A percentile compares a stretch with the other conserved stretches of the same genome.
These are phyloP conservation scores for Setaria viridis DNA, from an alignment of 202 grass and related monocot species.

Conservation along the genomic window DNA sequence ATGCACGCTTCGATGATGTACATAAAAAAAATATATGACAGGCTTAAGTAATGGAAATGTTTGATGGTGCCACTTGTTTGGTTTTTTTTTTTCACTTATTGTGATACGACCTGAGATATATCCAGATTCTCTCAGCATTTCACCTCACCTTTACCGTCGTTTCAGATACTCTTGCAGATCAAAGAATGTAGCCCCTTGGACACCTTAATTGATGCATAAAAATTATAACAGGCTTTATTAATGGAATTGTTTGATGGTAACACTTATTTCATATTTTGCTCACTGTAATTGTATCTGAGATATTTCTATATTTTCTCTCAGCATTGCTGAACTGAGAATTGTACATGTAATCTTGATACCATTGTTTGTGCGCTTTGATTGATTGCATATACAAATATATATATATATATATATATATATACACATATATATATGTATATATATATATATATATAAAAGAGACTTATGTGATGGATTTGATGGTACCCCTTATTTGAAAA, in stretches of 20 bases:
- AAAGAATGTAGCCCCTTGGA: conserved; percentile 18
- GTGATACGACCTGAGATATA: conserved; percentile 22
- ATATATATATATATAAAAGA: conserved; percentile 5
- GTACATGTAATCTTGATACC: conserved; percentile 34
- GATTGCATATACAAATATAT: conserved; percentile 34
- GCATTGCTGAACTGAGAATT: conserved; percentile 46
- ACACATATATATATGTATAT: conserved; percentile 3
- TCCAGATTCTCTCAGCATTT: conserved; percentile 8
- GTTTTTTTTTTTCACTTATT: background rate
- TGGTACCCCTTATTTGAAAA: conserved; percentile 11
- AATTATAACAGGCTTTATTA: conserved; percentile 14
- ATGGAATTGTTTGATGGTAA: conserved; percentile 25
- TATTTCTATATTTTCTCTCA: conserved; percentile 26
- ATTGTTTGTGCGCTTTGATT: conserved; percentile 18
- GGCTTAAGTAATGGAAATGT: conserved; percentile 32
- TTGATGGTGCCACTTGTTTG: conserved; percentile 24
- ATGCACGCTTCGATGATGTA: conserved; percentile 28
- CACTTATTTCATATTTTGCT: background rate
- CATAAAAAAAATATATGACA: conserved; percentile 22
- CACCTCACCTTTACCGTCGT: background rate
- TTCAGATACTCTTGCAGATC: conserved; percentile 22
- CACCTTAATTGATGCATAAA: conserved; percentile 20
- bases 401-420: background rate
- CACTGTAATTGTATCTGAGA: background rate
- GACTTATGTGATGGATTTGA: conserved; percentile 29